Evolutionary conservation across 1,284 basidiomycete genomes (phyloP).

Genomic region (Wallemia ichthyophaga): DNA sequence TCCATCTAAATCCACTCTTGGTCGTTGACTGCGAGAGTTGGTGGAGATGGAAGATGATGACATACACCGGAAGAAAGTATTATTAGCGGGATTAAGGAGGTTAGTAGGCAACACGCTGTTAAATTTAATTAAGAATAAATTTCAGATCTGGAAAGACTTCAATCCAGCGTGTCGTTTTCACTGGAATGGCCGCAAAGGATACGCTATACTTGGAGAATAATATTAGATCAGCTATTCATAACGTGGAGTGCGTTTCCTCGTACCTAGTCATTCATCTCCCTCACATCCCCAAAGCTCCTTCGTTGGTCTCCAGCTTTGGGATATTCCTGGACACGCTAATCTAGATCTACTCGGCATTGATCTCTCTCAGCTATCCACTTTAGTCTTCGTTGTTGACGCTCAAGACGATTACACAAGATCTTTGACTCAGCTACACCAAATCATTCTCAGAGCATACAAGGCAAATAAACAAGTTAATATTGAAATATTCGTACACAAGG

Average conservation of each 20-base stretch:
- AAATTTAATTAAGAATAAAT: slow-evolving; percentile 2
- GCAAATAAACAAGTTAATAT: slow-evolving; percentile 50
- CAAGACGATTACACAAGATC: slow-evolving; percentile 27
- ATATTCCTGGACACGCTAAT: slow-evolving; percentile 60
- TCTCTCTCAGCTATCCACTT: slow-evolving; percentile 38
- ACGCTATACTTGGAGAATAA: slow-evolving; percentile 76
- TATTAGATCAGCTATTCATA: slow-evolving; percentile 37
- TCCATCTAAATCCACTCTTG: background rate
- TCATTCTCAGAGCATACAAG: slow-evolving; percentile 38
- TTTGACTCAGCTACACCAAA: slow-evolving; percentile 43
- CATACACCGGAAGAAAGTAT: slow-evolving; percentile 24
- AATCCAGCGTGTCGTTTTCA: slow-evolving; percentile 69
- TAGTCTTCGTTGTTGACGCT: slow-evolving; percentile 84
- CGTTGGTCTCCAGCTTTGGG: slow-evolving; percentile 79
- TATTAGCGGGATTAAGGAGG: slow-evolving; percentile 51
- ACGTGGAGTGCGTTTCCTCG: slow-evolving; percentile 39
- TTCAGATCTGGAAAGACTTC: slow-evolving; percentile 70
- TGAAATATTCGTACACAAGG: slow-evolving; percentile 89
- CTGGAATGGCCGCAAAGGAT: slow-evolving; percentile 49
- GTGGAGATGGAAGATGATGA: background rate
- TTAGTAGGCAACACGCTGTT: slow-evolving; percentile 12
- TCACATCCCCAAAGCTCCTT: slow-evolving; percentile 30
- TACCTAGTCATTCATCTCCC: background rate
- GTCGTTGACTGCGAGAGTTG: background rate
- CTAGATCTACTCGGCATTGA: slow-evolving; percentile 39